These are phyloP conservation scores for Annulohypoxylon stygium DNA, from an alignment of 495 filamentous ascomycete genomes.

Conservation along the genomic window DNA sequence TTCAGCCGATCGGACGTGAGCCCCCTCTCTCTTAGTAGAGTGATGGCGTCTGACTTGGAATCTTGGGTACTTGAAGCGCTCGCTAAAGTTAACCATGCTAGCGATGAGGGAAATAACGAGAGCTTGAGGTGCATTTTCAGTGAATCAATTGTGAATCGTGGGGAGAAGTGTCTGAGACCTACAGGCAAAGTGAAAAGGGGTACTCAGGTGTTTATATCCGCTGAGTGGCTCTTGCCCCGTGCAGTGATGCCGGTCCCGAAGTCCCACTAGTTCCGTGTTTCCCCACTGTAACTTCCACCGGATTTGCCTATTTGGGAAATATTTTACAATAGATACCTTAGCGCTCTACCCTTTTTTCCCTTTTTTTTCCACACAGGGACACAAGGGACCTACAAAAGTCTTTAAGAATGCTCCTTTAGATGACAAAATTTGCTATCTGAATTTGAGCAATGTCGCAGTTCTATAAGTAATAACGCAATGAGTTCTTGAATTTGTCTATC, in stretches of 20 bases:
- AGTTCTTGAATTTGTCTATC: neutral
- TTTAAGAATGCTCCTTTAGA: neutral
- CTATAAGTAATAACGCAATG: neutral
- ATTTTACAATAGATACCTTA: neutral
- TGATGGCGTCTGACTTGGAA: conserved; percentile 4
- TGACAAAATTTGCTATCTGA: neutral
- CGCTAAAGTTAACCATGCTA: conserved; percentile 1
- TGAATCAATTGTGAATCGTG: neutral
- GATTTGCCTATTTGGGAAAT: conserved; percentile 8
- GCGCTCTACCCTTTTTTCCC: neutral
- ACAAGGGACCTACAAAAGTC: neutral
- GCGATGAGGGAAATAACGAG: conserved; percentile 1
- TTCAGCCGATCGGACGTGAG: conserved; percentile 13
- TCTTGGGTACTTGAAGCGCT: neutral
- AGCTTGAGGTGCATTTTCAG: conserved; percentile 2
- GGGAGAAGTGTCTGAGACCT: neutral
- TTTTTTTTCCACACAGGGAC: neutral
- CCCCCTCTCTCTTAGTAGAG: conserved; percentile 12
- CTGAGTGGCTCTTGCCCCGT: neutral
- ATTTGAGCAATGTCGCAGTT: no score
- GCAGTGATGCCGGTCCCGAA: neutral
- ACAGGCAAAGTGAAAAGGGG: neutral
- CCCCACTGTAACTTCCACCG: neutral
- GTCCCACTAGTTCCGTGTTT: neutral
- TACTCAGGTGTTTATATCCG: neutral